phyloP scores from a whole-genome alignment of 2,329 filamentous ascomycete species.

The Lachnellula suecica region DNA sequence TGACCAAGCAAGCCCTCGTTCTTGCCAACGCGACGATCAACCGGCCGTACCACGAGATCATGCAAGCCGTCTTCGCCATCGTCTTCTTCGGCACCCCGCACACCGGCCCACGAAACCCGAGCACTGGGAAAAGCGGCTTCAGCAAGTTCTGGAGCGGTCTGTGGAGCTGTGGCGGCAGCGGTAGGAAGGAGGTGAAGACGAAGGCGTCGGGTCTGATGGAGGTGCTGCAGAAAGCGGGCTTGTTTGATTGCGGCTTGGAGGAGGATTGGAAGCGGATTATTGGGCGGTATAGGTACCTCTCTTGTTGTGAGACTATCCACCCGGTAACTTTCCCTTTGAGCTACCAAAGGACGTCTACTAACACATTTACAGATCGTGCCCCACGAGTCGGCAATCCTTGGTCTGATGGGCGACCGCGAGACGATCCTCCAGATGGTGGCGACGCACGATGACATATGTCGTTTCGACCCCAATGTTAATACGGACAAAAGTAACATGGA shows the following conservation, averaged over 20 bases:
- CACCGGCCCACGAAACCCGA: neutral
- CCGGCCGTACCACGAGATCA: neutral
- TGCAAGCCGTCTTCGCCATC: neutral
- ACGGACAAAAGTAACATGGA: neutral
- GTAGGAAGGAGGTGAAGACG: neutral
- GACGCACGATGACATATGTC: neutral
- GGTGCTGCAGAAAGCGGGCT: neutral
- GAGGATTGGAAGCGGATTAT: neutral
- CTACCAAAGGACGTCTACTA: neutral
- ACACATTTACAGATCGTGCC: neutral
- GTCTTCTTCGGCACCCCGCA: neutral
- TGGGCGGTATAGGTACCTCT: neutral
- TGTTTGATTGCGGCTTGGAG: neutral
- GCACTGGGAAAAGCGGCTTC: neutral
- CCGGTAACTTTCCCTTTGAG: neutral
- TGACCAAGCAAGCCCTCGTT: conserved; percentile 23
- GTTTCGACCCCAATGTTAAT: neutral
- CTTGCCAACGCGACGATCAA: neutral
- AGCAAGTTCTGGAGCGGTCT: neutral
- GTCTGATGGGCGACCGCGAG: neutral
- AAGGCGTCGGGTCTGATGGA: neutral
- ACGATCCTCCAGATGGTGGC: neutral
- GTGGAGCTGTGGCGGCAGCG: neutral
- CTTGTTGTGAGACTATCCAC: neutral
- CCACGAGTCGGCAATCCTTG: neutral